These are phyloP conservation scores for Striga hermonthica DNA, from an alignment of 305 asterid species.

Conservation along the genomic window DNA sequence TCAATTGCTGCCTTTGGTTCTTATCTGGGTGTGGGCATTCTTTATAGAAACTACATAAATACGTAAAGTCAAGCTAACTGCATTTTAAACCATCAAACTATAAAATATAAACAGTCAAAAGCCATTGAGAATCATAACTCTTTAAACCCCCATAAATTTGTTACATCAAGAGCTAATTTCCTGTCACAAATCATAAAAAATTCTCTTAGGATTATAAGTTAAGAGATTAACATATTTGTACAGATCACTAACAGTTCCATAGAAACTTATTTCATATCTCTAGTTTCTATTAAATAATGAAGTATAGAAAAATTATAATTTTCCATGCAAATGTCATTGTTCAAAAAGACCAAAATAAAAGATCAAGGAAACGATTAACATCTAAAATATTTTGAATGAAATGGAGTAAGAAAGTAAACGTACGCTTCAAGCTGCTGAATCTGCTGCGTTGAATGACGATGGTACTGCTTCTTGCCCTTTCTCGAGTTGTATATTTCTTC, in stretches of 20 bases:
- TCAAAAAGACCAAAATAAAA: slow-evolving; percentile 6
- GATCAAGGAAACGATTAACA: slow-evolving; percentile 15
- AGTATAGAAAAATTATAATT: background rate
- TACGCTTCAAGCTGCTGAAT: slow-evolving; percentile 69
- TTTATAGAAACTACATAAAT: slow-evolving; percentile 54
- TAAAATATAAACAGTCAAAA: slow-evolving; percentile 1
- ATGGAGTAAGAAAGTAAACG: slow-evolving; percentile 11
- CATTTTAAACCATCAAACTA: slow-evolving; percentile 9
- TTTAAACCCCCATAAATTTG: slow-evolving; percentile 3
- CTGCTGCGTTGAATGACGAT: slow-evolving; percentile 61
- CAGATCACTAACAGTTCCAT: background rate
- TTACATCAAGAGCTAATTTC: slow-evolving; percentile 13
- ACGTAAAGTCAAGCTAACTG: slow-evolving; percentile 7
- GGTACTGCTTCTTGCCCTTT: slow-evolving; percentile 46
- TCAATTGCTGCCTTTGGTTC: slow-evolving; percentile 54
- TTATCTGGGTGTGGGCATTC: slow-evolving; percentile 67
- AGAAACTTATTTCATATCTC: slow-evolving; percentile 1
- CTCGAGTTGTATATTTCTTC: slow-evolving; percentile 39
- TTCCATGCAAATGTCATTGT: slow-evolving; percentile 8
- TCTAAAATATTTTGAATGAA: slow-evolving; percentile 10
- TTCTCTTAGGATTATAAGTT: background rate
- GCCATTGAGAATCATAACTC: background rate
- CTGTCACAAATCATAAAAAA: background rate
- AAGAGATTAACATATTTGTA: background rate
- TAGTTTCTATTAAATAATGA: slow-evolving; percentile 15